These are phyloP conservation scores for Sanghuangporus sanghuang DNA, from an alignment of 1,284 basidiomycete species.

Conservation along the genomic window DNA sequence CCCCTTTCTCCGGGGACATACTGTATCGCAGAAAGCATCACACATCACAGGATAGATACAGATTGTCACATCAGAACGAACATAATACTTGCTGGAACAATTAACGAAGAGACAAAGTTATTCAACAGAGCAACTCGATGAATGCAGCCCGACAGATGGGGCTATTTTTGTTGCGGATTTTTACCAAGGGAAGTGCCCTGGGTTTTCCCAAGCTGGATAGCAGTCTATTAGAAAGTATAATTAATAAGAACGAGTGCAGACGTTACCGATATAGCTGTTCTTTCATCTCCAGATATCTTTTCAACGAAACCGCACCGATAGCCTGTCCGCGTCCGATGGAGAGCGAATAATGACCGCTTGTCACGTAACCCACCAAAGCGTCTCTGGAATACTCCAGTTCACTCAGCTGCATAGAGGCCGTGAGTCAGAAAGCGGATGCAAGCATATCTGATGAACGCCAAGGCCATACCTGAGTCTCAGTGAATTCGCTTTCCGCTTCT, in stretches of 20 bases:
- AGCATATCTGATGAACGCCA: not conserved
- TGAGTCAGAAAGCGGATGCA: not conserved
- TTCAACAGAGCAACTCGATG: conserved; percentile 16
- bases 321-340: conserved; percentile 70
- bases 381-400: conserved; percentile 19
- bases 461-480: conserved; percentile 39
- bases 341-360: conserved; percentile 76
- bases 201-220: conserved; percentile 23
- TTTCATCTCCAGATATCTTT: conserved; percentile 45
- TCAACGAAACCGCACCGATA: conserved; percentile 64
- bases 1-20: not conserved
- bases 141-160: conserved; percentile 34
- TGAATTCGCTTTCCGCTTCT: conserved; percentile 27
- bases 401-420: conserved; percentile 36
- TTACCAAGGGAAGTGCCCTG: conserved; percentile 28
- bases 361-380: conserved; percentile 71
- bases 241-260: conserved; percentile 15
- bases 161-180: conserved; percentile 38
- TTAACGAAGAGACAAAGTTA: not conserved
- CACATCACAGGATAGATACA: not conserved
- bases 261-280: conserved; percentile 45
- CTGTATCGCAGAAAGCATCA: conserved; percentile 4
- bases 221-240: not conserved
- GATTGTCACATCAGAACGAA: conserved; percentile 20
- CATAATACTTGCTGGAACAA: conserved; percentile 4